A percentile compares a stretch with the other conserved stretches of the same genome.
These are phyloP conservation scores for Desmodesmus armatus DNA, from an alignment of 139 green algal species.

Conservation along the genomic window DNA sequence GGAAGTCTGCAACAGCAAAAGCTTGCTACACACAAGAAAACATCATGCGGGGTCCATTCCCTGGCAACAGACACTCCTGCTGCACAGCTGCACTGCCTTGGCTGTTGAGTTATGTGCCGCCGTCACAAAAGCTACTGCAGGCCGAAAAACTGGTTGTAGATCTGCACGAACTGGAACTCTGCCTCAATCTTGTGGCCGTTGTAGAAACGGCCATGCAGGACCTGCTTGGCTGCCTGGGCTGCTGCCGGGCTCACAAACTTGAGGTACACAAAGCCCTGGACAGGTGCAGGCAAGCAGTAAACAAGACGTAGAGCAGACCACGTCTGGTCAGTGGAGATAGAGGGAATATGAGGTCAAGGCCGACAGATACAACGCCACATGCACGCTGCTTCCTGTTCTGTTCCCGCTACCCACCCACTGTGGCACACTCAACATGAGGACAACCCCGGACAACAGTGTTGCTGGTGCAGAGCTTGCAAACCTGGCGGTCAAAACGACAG, in stretches of 20 bases:
- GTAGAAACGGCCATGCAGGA: conserved; percentile 93
- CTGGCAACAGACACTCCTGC: neutral
- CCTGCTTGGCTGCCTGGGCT: conserved; percentile 75
- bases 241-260: conserved; percentile 77
- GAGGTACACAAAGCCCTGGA: conserved; percentile 94
- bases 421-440: no score
- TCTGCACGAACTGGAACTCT: conserved; percentile 88
- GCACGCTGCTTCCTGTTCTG: neutral
- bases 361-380: neutral
- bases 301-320: neutral
- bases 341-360: neutral
- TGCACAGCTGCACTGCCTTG: neutral
- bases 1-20: no score
- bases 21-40: no score
- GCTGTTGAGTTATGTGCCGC: neutral
- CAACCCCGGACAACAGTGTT: no score
- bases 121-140: no score
- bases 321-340: no score
- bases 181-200: conserved; percentile 81
- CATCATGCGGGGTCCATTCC: neutral
- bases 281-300: neutral
- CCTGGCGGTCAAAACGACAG: no score
- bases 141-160: conserved; percentile 83
- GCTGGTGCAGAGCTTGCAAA: no score
- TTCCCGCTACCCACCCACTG: neutral